Conservation (phyloP, 768 basidiomycete genomes). For the Auriscalpium orientale region DNA sequence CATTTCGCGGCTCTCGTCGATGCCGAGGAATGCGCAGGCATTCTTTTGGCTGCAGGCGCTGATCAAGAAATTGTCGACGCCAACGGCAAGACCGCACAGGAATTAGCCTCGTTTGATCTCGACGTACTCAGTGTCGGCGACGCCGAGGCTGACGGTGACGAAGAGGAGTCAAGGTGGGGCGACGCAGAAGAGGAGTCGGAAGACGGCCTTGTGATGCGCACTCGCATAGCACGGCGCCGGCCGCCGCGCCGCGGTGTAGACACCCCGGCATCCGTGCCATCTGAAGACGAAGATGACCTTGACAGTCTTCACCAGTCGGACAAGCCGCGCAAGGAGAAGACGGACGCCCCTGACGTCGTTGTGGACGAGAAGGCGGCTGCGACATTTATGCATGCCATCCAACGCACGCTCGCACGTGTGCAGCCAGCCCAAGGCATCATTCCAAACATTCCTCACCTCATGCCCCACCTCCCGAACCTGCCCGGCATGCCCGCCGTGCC, state of each 20-base stretch:
- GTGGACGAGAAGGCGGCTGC: conserved; percentile 29
- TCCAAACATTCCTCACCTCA: conserved; percentile 40
- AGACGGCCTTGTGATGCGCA: conserved; percentile 22
- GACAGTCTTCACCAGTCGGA: background rate
- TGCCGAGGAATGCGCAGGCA: conserved; percentile 52
- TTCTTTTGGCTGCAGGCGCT: conserved; percentile 76
- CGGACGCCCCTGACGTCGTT: conserved; percentile 8
- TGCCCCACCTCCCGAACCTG: conserved; percentile 29
- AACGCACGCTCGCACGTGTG: conserved; percentile 59
- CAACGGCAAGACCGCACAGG: conserved; percentile 61
- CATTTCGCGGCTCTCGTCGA: conserved; percentile 74
- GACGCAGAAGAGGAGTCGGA: conserved; percentile 66
- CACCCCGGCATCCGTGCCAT: background rate
- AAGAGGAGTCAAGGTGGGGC: conserved; percentile 58
- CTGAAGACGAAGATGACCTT: conserved; percentile 3
- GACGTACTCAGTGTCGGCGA: conserved; percentile 22
- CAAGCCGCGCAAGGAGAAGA: conserved; percentile 10
- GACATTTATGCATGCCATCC: conserved; percentile 62
- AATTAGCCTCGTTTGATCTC: conserved; percentile 37
- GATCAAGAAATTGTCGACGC: conserved; percentile 69
- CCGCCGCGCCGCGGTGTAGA: conserved; percentile 5
- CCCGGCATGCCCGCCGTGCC: conserved; percentile 42
- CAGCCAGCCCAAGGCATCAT: conserved; percentile 53
- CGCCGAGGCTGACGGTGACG: conserved; percentile 24
- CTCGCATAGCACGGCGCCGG: conserved; percentile 5